Conservation (phyloP, 257 asterid species). For the Scutellaria baicalensis region DNA sequence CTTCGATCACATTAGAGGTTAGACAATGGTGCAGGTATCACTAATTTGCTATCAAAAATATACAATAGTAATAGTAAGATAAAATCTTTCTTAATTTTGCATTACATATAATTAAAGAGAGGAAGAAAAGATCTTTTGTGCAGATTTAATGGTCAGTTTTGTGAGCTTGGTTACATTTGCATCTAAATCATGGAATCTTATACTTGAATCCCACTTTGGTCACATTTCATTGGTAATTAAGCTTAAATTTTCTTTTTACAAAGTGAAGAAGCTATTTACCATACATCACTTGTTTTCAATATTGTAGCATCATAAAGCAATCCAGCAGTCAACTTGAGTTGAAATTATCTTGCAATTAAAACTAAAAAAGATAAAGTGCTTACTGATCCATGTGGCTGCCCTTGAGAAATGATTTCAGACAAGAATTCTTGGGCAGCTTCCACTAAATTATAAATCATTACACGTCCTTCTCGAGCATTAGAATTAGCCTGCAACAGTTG, state of each 20-base stretch:
- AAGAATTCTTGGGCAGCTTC: slow-evolving; percentile 99
- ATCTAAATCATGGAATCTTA: not conserved
- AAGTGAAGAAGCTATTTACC: not conserved
- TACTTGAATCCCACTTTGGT: not conserved
- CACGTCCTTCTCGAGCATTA: slow-evolving; percentile 98
- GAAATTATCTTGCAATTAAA: slow-evolving; percentile 14
- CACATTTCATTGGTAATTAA: not conserved
- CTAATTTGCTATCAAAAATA: not conserved
- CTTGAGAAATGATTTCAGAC: slow-evolving; percentile 80
- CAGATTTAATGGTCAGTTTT: slow-evolving; percentile 4
- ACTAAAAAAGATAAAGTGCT: slow-evolving; percentile 22
- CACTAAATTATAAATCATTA: slow-evolving; percentile 92
- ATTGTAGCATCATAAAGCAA: not conserved
- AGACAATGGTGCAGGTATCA: not conserved
- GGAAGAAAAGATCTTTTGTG: not conserved
- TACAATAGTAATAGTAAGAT: not conserved
- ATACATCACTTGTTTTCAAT: not conserved
- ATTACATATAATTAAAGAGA: not conserved
- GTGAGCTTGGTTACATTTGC: not conserved
- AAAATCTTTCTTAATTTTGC: not conserved
- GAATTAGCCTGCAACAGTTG: slow-evolving; percentile 65
- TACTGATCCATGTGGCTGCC: slow-evolving; percentile 46
- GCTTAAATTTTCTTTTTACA: not conserved
- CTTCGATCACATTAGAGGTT: not conserved
- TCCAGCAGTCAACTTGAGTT: slow-evolving; percentile 11